Percentiles rank a stretch among this genome's conserved stretches.
Conservation (phyloP, 139 green algal species). For the Chlorokybus atmophyticus region DNA sequence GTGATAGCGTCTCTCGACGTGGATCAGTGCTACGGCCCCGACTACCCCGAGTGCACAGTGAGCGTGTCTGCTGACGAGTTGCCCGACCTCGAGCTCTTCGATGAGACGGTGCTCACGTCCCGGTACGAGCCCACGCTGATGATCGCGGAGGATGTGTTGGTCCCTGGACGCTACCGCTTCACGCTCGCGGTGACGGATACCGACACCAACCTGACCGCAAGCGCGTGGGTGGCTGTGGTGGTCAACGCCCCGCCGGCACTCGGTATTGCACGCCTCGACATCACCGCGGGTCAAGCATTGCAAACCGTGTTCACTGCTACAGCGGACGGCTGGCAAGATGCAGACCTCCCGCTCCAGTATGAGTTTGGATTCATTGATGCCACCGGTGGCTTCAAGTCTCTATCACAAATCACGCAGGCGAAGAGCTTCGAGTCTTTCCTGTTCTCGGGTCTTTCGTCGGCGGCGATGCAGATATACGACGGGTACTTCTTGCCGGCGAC, state of each 20-base stretch:
- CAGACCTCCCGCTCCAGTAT: background rate
- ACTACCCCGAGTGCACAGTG: too few species aligned
- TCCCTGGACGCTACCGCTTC: background rate
- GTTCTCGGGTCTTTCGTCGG: background rate
- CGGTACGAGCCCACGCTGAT: too few species aligned
- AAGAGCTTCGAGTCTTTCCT: background rate
- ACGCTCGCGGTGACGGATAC: background rate
- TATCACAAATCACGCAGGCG: background rate
- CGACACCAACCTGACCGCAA: background rate
- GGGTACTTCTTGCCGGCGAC: background rate
- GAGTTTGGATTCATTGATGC: background rate
- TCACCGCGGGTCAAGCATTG: background rate
- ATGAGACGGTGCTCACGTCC: background rate
- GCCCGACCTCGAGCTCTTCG: too few species aligned
- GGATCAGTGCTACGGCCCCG: too few species aligned
- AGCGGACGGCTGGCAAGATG: background rate
- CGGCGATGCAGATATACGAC: background rate
- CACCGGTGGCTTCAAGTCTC: background rate
- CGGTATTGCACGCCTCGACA: background rate
- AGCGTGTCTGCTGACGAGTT: too few species aligned
- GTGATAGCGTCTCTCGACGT: too few species aligned
- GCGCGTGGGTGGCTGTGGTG: background rate
- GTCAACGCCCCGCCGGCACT: background rate
- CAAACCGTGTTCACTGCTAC: background rate
- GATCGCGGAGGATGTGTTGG: background rate